phyloP scores from a whole-genome alignment of 768 basidiomycete genomes.

The Phlegmacium glaucopus region DNA sequence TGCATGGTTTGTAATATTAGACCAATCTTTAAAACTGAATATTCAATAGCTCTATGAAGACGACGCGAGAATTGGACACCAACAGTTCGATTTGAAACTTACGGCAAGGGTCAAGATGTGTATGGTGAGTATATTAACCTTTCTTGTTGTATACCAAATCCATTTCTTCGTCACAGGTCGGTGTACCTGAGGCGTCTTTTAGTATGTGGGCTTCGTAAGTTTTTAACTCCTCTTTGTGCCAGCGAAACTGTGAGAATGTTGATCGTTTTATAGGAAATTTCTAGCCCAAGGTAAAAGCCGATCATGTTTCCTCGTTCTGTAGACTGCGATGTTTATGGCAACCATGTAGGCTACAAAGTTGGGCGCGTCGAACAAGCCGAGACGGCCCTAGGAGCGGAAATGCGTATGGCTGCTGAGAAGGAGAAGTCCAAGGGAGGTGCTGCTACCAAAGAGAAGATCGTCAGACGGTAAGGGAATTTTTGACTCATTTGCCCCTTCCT shows the following conservation, averaged over 20 bases:
- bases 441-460: conserved; percentile 83
- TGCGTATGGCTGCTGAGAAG: conserved; percentile 81
- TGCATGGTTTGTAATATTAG: background rate
- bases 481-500: background rate
- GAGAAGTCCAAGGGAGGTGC: conserved; percentile 43
- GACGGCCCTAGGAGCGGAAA: conserved; percentile 95
- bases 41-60: conserved; percentile 80
- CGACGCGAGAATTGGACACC: conserved; percentile 90
- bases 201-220: conserved; percentile 90
- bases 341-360: conserved; percentile 77
- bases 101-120: conserved; percentile 96
- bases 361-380: conserved; percentile 97
- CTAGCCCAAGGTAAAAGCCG: conserved; percentile 62
- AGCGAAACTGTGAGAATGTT: background rate
- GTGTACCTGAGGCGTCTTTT: conserved; percentile 92
- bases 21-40: background rate
- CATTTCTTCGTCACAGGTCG: conserved; percentile 51
- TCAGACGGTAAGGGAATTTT: conserved; percentile 52
- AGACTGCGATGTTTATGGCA: background rate
- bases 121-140: conserved; percentile 58
- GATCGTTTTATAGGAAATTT: conserved; percentile 56
- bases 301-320: background rate
- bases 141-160: too few species aligned
- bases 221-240: background rate
- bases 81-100: conserved; percentile 91